Conservation (phyloP, 306 rosid genomes). For the Acmispon strigosus region DNA sequence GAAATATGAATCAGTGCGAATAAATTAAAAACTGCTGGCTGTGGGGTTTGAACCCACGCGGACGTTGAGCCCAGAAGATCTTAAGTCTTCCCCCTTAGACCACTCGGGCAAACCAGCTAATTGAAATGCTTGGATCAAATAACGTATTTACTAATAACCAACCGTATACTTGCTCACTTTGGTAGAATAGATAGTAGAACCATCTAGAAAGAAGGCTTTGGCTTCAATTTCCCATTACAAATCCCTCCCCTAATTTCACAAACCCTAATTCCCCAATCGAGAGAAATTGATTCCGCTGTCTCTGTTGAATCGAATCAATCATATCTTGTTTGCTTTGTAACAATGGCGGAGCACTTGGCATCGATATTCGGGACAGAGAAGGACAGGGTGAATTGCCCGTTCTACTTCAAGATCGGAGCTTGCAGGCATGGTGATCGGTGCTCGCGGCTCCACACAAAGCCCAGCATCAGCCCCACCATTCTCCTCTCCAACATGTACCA, state of each 20-base stretch:
- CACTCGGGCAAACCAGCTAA: slow-evolving; percentile 66
- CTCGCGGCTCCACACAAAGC: slow-evolving; percentile 65
- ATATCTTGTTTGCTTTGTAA: not conserved
- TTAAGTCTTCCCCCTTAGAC: slow-evolving; percentile 72
- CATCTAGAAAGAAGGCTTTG: slow-evolving; percentile 1
- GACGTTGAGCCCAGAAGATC: slow-evolving; percentile 61
- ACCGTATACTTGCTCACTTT: too few relatives aligned
- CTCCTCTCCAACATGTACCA: slow-evolving; percentile 74
- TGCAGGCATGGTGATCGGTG: slow-evolving; percentile 75
- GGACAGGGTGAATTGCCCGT: slow-evolving; percentile 73
- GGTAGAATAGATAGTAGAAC: not conserved
- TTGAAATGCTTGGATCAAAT: too few relatives aligned
- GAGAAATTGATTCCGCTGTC: not conserved
- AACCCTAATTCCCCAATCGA: not conserved
- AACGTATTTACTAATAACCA: too few relatives aligned
- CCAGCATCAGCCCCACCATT: slow-evolving; percentile 62
- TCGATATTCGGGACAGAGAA: slow-evolving; percentile 74
- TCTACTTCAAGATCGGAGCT: slow-evolving; percentile 80
- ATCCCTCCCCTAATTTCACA: not conserved
- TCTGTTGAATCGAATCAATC: not conserved
- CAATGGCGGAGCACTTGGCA: slow-evolving; percentile 72
- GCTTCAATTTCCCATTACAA: not conserved
- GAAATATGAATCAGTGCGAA: too few relatives aligned
- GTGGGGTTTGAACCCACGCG: slow-evolving; percentile 82
- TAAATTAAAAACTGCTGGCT: slow-evolving; percentile 45